Percentiles rank a stretch among this genome's conserved stretches.
These are phyloP conservation scores for Andrographis paniculata DNA, from an alignment of 305 asterid species.

Conservation along the genomic window DNA sequence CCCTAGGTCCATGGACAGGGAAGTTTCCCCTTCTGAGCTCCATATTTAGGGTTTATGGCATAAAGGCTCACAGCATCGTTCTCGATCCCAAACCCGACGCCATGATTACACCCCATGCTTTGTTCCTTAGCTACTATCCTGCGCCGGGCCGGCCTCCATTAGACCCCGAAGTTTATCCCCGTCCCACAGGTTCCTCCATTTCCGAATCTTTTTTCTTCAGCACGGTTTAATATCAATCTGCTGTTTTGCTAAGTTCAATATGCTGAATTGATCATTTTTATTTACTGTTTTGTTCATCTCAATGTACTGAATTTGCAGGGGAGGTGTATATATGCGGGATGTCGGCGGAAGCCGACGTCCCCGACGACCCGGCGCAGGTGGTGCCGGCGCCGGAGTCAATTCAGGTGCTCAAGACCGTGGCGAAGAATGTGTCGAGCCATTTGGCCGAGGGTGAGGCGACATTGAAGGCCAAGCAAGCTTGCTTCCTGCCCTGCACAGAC, in stretches of 20 bases:
- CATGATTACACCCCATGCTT: slow-evolving; percentile 47
- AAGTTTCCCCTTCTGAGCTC: slow-evolving; percentile 41
- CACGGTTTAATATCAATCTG: no score
- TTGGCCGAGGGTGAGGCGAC: slow-evolving; percentile 54
- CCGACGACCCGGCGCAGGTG: slow-evolving; percentile 72
- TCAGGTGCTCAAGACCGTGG: slow-evolving; percentile 40
- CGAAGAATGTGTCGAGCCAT: slow-evolving; percentile 64
- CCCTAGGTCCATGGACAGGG: slow-evolving; percentile 87
- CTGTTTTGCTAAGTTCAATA: no score
- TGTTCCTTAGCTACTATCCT: slow-evolving; percentile 55
- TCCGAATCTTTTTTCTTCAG: no score
- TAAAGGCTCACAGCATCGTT: slow-evolving; percentile 48
- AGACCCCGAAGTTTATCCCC: slow-evolving; percentile 59
- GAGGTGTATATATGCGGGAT: slow-evolving; percentile 90
- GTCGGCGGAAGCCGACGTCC: slow-evolving; percentile 78
- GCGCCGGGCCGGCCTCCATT: slow-evolving; percentile 26
- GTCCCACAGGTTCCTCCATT: slow-evolving; percentile 96
- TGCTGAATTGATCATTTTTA: background rate
- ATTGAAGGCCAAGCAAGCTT: slow-evolving; percentile 78
- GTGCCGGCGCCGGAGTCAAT: slow-evolving; percentile 57
- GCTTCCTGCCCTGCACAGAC: slow-evolving; percentile 72
- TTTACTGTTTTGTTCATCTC: background rate
- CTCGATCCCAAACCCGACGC: slow-evolving; percentile 45
- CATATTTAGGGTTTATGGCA: slow-evolving; percentile 45
- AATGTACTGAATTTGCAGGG: slow-evolving; percentile 35